phyloP scores from a whole-genome alignment of 306 rosid species.

The Macrotyloma uniflorum region DNA sequence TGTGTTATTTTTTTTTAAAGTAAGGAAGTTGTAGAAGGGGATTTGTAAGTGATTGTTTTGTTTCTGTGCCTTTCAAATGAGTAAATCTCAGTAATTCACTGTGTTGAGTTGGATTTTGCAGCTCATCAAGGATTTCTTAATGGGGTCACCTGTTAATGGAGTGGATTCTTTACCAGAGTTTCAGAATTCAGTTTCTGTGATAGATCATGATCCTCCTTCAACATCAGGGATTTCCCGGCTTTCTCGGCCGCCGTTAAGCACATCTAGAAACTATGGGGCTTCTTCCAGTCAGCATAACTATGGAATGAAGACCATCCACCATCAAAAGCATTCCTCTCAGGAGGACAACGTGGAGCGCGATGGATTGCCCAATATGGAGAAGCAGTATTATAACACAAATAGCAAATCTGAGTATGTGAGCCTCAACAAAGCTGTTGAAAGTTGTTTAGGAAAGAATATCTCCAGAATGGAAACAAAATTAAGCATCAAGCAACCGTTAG shows the following conservation, averaged over 20 bases:
- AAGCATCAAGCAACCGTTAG: constrained; percentile 38
- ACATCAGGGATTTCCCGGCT: constrained; percentile 48
- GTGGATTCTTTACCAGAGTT: constrained; percentile 49
- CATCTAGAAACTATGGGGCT: constrained; percentile 51
- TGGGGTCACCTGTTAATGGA: constrained; percentile 67
- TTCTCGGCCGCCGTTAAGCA: constrained; percentile 52
- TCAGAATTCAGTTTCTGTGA: constrained; percentile 54
- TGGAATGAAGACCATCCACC: constrained; percentile 46
- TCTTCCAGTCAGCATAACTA: constrained; percentile 51
- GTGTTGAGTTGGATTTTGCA: constrained; percentile 48
- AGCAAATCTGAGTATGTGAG: constrained; percentile 46
- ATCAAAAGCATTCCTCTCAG: constrained; percentile 44
- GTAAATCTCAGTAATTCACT: constrained; percentile 42
- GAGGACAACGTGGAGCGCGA: constrained; percentile 32
- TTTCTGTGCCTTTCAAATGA: constrained; percentile 22
- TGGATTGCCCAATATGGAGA: constrained; percentile 41
- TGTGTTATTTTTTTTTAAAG: not conserved
- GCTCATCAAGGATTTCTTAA: constrained; percentile 40
- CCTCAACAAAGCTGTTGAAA: constrained; percentile 43
- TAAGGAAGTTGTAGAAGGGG: not conserved
- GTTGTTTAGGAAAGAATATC: constrained; percentile 47
- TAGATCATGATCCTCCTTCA: constrained; percentile 49
- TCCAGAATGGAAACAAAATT: constrained; percentile 48
- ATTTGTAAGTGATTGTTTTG: constrained; percentile 44
- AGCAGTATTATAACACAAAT: constrained; percentile 31